Percentiles rank a stretch among this genome's conserved stretches.
These are phyloP conservation scores for Volutella citrinella DNA, from an alignment of 2,329 filamentous ascomycete genomes.

Conservation along the genomic window DNA sequence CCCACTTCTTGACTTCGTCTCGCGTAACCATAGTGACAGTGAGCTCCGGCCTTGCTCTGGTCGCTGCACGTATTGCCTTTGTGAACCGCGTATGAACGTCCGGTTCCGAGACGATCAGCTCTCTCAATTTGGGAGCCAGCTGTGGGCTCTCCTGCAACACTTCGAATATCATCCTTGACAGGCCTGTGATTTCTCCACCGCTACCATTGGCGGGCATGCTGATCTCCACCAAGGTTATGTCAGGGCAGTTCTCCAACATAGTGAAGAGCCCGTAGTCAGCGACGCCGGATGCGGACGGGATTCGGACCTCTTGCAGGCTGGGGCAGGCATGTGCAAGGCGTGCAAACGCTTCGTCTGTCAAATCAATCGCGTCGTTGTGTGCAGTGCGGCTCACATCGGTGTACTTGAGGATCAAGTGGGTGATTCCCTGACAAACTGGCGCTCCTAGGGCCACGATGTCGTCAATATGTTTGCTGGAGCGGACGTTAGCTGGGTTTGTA, in stretches of 20 bases:
- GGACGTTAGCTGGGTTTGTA: too few relatives aligned
- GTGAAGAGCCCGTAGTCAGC: too few relatives aligned
- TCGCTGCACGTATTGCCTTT: constrained; percentile 11
- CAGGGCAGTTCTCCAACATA: constrained; percentile 1
- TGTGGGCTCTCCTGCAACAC: constrained; percentile 6
- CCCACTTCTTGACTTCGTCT: constrained; percentile 8
- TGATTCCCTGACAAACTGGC: constrained; percentile 6
- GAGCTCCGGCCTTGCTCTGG: constrained; percentile 7
- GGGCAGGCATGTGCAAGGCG: constrained; percentile 10
- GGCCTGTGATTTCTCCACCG: rapidly evolving
- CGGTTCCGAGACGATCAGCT: background rate
- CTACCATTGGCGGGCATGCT: background rate
- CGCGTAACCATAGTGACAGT: background rate
- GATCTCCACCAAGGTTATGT: too few relatives aligned
- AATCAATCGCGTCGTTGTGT: constrained; percentile 1
- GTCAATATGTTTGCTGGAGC: constrained; percentile 12
- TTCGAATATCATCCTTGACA: constrained; percentile 5
- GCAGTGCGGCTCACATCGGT: constrained; percentile 8
- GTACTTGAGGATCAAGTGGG: constrained; percentile 6
- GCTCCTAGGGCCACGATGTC: constrained; percentile 9
- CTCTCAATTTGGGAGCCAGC: constrained; percentile 10
- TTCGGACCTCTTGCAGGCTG: constrained; percentile 4
- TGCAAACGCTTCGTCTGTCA: constrained; percentile 7
- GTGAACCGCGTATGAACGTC: constrained; percentile 5
- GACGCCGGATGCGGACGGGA: too few relatives aligned